Base-by-base conservation (phyloP, 2,329 filamentous ascomycete species). In the Cephalotrichum gorgonifer region DNA sequence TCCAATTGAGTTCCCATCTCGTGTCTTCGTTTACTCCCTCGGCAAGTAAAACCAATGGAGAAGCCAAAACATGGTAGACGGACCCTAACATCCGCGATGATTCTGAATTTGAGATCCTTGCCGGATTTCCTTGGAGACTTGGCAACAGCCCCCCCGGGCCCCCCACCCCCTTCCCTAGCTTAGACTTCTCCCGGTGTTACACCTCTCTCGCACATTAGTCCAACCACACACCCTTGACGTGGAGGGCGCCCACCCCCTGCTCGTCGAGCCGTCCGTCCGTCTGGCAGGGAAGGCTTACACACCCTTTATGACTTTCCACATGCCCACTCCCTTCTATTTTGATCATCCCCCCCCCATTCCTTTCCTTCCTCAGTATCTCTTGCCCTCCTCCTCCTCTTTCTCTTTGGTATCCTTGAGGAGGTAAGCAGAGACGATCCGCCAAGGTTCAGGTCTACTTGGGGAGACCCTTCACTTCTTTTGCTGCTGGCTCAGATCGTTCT, bases 401-500 rank as follows among this genome's bases (percentile, higher is more conserved):
- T 46, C 20, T 22, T 43, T 31, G 31, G 48, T 41, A 45, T 46
- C 9, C 48, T 46, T 43, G 43, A 30, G 25, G 48, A 46, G 47
- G 47, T 35, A 45, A 39, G 23, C 44, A 33, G 41, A 48, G 35
- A 43, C 46, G 28, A 42, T 17, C 17, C 35, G n/a, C 6, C 17
- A 47, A 27, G 35, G 25, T 46, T 46, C 28, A 44, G 35, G 41
- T 39, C 35, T 35, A 23, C 22, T 28, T 42, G 58, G 61, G 58
- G 57, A 57, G 56, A 58, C 53, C 59, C 63, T 66, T 64, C 60
- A 31, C 63, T 69, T 71, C 62, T 62, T 64, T 56, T 55, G 64
- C 77, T 79, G 76, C 78, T 81, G 76, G 76, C 68, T 79, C 76
- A 79, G 76, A 76, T 69, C 67, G 62, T 62, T 64, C 61, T 64